A percentile compares a stretch with the other conserved stretches of the same genome.
These are phyloP conservation scores for Guadua angustifolia DNA, from an alignment of 176 grass and related monocot species.

Conservation along the genomic window DNA sequence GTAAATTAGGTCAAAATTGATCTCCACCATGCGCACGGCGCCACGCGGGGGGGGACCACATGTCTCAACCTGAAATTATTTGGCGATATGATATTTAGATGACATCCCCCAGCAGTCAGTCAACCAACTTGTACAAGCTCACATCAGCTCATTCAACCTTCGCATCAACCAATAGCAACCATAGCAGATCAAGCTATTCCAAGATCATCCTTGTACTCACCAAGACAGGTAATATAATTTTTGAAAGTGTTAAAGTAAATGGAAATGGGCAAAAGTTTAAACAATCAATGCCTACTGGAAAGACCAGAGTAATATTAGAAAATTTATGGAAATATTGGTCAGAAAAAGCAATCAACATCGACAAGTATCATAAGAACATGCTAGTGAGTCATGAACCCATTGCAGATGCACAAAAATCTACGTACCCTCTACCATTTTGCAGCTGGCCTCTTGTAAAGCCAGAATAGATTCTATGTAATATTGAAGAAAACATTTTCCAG, in stretches of 20 bases:
- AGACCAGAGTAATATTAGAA: background rate
- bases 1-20: background rate
- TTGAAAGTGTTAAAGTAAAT: background rate
- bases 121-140: background rate
- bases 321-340: background rate
- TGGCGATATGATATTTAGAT: background rate
- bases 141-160: background rate
- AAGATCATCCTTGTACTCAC: background rate
- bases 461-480: slow-evolving; percentile 95
- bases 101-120: background rate
- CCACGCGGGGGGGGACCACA: too few species aligned
- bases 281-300: background rate
- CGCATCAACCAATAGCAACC: slow-evolving; percentile 8
- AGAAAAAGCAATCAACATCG: slow-evolving; percentile 18
- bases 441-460: slow-evolving; percentile 79
- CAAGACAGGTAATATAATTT: background rate
- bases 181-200: background rate
- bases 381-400: background rate
- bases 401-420: background rate
- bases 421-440: slow-evolving; percentile 68
- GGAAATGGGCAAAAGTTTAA: background rate
- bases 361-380: background rate
- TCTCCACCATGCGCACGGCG: background rate
- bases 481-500: slow-evolving; percentile 84
- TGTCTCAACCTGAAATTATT: background rate